Base-by-base conservation (phyloP, 1,284 basidiomycete genomes). In the Tilletia indica region DNA sequence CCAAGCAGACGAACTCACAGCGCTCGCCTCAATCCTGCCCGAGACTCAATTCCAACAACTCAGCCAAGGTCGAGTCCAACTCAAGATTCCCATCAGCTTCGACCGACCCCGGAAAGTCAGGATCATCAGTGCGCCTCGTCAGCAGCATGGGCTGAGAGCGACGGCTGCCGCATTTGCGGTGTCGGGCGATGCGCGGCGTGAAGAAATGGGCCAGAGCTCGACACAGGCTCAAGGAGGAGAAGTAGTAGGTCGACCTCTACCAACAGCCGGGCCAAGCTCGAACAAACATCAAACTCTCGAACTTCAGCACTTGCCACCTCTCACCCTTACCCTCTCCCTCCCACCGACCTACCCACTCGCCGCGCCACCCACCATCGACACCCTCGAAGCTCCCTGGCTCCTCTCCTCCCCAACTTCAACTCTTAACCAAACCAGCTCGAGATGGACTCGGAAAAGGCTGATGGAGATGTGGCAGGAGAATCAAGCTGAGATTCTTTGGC, bases 311-410 rank as follows among this genome's bases (percentile, higher is more conserved):
- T 70, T 78, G 5, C 67, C 77, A 14, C 77, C 75, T 8, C 56
- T 78, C 12, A 48, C 66, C 1, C 21, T 78, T 54, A 66, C 69
- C 16, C 70, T 76, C 2, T 58, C 68, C 1, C 71, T 78, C 4
- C 75, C 71, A 78, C 79, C 70, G 3, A 58, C 14, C 9, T 78
- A 78, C 48, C 77, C 75, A 19, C 61, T 73, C 0, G 67, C 72
- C 4, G 25, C 68, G 12, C 16, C 72, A 25, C 77, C 77, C 8
- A 56, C 63, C 5, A 34, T 78, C 31, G 68, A 74, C 47, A 36
- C 16, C 6, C 68, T 78, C 21, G 16, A 72, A 34, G 75, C 77
- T 4, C 70, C 70, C 4, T 78, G 77, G 77, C 70, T 78, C 14
- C 48, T 14, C 9, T 45, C 42, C 14, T 45, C 42, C 66, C 31